A percentile compares a stretch with the other conserved stretches of the same genome.
phyloP scores from a whole-genome alignment of 2,329 filamentous ascomycete genomes.

The Chrysoporthe puriensis region DNA sequence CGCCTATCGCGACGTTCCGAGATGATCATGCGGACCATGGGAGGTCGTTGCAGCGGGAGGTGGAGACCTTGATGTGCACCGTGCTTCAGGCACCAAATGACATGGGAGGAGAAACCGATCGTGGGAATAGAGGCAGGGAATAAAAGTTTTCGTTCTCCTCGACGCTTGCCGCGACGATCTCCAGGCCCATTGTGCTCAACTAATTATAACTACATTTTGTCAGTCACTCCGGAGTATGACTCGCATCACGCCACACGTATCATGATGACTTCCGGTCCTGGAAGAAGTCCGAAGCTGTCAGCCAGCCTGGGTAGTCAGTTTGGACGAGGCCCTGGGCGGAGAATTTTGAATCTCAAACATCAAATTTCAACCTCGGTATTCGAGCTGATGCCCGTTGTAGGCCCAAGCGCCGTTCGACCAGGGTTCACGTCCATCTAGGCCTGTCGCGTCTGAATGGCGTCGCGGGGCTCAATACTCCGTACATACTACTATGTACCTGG shows the following conservation, averaged over 20 bases:
- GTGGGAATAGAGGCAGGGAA: background rate
- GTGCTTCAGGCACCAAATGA: conserved; percentile 9
- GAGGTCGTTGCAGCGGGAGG: background rate
- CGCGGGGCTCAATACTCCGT: conserved; percentile 14
- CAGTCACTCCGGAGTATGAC: conserved; percentile 8
- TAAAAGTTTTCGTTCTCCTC: background rate
- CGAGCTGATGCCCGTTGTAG: conserved; percentile 13
- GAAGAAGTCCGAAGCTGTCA: too few relatives aligned
- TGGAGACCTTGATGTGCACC: background rate
- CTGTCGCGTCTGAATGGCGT: conserved; percentile 24
- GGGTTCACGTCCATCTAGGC: conserved; percentile 25
- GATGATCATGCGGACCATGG: background rate
- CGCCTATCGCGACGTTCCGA: background rate
- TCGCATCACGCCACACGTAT: conserved; percentile 9
- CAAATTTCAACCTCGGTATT: background rate
- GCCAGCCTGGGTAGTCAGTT: background rate
- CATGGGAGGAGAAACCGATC: background rate
- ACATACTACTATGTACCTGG: too few relatives aligned
- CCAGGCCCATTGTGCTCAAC: background rate
- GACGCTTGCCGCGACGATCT: background rate
- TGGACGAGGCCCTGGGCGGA: background rate
- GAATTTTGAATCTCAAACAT: background rate
- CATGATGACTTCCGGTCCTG: background rate
- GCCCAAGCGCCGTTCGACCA: conserved; percentile 18
- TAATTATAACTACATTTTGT: background rate